Evolutionary conservation across 805 yeast species (phyloP).

Genomic region (Cyberlindnera mrakii): DNA sequence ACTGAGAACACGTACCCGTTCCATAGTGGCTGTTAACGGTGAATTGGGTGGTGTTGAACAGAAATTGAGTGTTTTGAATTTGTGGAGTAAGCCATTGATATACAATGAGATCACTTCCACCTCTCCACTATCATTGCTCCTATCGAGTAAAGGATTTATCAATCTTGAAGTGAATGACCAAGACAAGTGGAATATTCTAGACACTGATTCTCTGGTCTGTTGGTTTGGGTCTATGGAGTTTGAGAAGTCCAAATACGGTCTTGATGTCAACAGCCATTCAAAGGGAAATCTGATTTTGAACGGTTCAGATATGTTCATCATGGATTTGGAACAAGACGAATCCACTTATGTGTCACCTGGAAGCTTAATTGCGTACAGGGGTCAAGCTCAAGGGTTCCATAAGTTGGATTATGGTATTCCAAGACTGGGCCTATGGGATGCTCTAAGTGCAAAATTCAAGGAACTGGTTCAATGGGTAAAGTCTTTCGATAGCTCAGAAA

Average conservation of each 20-base stretch:
- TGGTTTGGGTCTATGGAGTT: conserved; percentile 18
- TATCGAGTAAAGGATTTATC: conserved; percentile 12
- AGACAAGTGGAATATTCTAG: conserved; percentile 13
- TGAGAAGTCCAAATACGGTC: neutral
- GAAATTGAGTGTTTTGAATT: conserved; percentile 5
- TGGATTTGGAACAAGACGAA: conserved; percentile 21
- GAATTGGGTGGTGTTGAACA: conserved; percentile 3
- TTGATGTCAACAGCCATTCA: conserved; percentile 10
- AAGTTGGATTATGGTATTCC: conserved; percentile 10
- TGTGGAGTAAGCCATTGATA: conserved; percentile 10
- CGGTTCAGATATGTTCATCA: conserved; percentile 25
- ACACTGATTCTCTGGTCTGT: conserved; percentile 10
- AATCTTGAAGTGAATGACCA: conserved; percentile 7
- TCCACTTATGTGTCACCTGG: conserved; percentile 17
- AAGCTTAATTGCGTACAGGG: conserved; percentile 13
- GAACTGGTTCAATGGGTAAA: too few species aligned
- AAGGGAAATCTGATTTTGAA: conserved; percentile 25
- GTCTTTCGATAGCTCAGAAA: too few species aligned
- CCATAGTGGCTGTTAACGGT: conserved; percentile 19
- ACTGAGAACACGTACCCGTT: conserved; percentile 19
- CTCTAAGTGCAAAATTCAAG: too few species aligned
- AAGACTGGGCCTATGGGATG: conserved; percentile 3
- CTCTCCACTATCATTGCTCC: conserved; percentile 11
- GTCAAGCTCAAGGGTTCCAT: conserved; percentile 1
- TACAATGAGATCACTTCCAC: conserved; percentile 15